Evolutionary conservation across 345 rosid genomes (phyloP).

Genomic region (Eucalyptus grandis): DNA sequence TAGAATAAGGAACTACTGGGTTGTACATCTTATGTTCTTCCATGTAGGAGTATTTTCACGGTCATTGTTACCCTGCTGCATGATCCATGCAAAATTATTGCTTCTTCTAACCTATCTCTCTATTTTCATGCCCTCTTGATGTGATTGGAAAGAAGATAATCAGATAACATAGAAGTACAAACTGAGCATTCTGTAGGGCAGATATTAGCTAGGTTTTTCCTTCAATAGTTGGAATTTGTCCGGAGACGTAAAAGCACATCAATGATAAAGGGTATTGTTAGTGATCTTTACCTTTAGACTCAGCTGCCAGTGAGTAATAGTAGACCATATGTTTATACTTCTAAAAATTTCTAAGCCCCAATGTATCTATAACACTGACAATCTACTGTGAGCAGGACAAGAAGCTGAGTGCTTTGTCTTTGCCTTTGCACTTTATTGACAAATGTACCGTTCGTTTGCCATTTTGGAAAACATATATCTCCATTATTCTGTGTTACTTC

Average conservation of each 20-base stretch:
- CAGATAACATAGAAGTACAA: not conserved
- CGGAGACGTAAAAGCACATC: not conserved
- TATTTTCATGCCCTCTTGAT: not conserved
- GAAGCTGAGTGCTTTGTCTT: not conserved
- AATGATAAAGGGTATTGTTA: not conserved
- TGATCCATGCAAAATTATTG: not conserved
- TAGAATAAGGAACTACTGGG: not conserved
- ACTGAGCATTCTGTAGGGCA: not conserved
- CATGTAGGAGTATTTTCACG: not conserved
- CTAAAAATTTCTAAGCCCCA: not conserved
- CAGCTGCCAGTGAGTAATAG: not conserved
- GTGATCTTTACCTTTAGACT: not conserved
- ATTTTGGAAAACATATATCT: not conserved
- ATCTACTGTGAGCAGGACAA: not conserved
- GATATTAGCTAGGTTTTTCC: not conserved
- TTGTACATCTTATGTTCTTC: not conserved
- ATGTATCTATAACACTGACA: not conserved
- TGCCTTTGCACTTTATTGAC: not conserved
- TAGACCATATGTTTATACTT: not conserved
- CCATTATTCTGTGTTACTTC: not conserved
- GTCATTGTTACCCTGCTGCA: not conserved
- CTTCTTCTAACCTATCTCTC: not conserved
- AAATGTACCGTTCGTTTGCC: not conserved
- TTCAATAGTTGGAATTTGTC: not conserved
- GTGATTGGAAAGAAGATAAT: not conserved